These are phyloP conservation scores for Beauveria bassiana DNA, from an alignment of 2,329 filamentous ascomycete species.

Conservation along the genomic window DNA sequence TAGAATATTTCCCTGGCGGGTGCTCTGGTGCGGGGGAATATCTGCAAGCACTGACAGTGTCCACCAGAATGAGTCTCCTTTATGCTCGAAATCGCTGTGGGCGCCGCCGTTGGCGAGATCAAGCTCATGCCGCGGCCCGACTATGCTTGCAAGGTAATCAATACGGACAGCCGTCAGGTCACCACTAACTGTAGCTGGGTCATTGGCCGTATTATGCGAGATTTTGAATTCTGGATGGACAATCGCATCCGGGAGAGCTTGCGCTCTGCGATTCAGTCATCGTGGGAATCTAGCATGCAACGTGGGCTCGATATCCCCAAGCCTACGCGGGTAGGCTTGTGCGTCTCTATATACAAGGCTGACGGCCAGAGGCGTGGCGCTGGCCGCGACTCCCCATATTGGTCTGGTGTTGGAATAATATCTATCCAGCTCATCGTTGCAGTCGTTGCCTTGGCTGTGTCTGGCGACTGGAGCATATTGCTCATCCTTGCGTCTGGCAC, in stretches of 20 bases:
- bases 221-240: slow-evolving; percentile 18
- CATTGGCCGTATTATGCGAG: slow-evolving; percentile 33
- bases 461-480: neutral
- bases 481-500: neutral
- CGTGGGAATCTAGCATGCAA: no score
- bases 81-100: slow-evolving; percentile 9
- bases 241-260: neutral
- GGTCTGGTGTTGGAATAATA: neutral
- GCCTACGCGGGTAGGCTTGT: neutral
- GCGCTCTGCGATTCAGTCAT: no score
- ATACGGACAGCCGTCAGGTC: slow-evolving; percentile 26
- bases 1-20: neutral
- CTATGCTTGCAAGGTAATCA: slow-evolving; percentile 26
- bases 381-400: neutral
- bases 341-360: neutral
- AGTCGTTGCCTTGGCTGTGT: neutral
- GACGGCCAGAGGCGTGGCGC: neutral
- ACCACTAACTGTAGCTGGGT: slow-evolving; percentile 34
- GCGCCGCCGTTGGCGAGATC: slow-evolving; percentile 21
- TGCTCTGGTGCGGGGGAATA: no score
- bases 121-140: slow-evolving; percentile 24
- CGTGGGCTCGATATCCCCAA: neutral
- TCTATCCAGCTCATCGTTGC: neutral
- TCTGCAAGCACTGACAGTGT: neutral
- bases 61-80: slow-evolving; percentile 20